These are phyloP conservation scores for Simplicillium sp. DNA, from an alignment of 2,329 filamentous ascomycete genomes.

Conservation along the genomic window DNA sequence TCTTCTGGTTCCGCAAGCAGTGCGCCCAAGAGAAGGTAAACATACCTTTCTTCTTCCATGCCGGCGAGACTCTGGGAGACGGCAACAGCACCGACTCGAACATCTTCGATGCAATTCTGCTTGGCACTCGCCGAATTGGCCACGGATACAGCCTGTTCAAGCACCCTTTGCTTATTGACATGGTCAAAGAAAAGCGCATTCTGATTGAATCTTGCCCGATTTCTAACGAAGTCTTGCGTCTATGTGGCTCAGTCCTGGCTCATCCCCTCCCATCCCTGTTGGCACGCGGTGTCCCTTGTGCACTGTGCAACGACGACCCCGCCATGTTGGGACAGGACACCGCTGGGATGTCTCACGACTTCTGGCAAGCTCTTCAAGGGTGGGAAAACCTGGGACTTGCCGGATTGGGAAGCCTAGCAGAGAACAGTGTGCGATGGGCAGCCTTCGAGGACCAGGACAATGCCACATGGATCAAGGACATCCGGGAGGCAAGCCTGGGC, in stretches of 20 bases:
- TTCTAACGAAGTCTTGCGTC: slow-evolving; percentile 76
- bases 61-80: slow-evolving; percentile 73
- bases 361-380: slow-evolving; percentile 86
- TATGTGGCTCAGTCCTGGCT: slow-evolving; percentile 65
- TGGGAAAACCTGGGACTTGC: slow-evolving; percentile 87
- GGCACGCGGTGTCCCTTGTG: slow-evolving; percentile 73
- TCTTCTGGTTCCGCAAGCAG: slow-evolving; percentile 90
- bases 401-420: slow-evolving; percentile 75
- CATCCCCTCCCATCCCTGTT: slow-evolving; percentile 79
- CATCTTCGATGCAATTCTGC: slow-evolving; percentile 78
- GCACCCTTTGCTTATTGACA: slow-evolving; percentile 79
- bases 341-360: slow-evolving; percentile 81
- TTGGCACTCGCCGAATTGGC: slow-evolving; percentile 82
- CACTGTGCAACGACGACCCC: slow-evolving; percentile 84
- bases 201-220: slow-evolving; percentile 86
- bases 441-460: slow-evolving; percentile 72
- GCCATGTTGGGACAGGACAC: slow-evolving; percentile 77
- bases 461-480: slow-evolving; percentile 61
- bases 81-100: slow-evolving; percentile 70
- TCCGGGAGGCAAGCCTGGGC: slow-evolving; percentile 67
- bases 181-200: slow-evolving; percentile 82
- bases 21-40: slow-evolving; percentile 70
- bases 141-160: slow-evolving; percentile 85
- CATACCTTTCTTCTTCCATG: slow-evolving; percentile 93
- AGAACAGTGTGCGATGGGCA: slow-evolving; percentile 88